phyloP scores from a whole-genome alignment of 2,329 filamentous ascomycete genomes.

The Alternaria arborescens region DNA sequence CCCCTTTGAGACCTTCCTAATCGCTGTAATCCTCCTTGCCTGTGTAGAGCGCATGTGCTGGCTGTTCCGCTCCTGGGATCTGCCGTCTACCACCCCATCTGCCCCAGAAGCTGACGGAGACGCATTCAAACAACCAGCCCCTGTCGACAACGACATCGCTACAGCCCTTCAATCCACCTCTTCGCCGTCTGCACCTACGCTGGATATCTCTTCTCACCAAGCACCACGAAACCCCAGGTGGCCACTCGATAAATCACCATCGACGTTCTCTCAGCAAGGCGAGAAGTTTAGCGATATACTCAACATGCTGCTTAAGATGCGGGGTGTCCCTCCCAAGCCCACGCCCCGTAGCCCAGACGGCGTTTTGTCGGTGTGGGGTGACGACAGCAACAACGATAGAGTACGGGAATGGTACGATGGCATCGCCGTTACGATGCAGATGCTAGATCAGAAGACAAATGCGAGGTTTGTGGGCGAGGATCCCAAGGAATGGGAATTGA shows the following conservation, averaged over 20 bases:
- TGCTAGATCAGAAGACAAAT: slow-evolving; percentile 40
- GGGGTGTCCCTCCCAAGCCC: slow-evolving; percentile 56
- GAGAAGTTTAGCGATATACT: slow-evolving; percentile 67
- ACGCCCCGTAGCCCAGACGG: slow-evolving; percentile 42
- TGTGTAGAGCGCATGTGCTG: slow-evolving; percentile 68
- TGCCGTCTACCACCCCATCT: slow-evolving; percentile 9
- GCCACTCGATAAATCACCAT: slow-evolving; percentile 63
- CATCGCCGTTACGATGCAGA: slow-evolving; percentile 38
- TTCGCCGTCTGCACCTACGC: slow-evolving; percentile 8
- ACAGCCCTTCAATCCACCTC: slow-evolving; percentile 33
- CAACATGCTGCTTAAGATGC: slow-evolving; percentile 67
- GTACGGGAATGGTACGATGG: slow-evolving; percentile 49
- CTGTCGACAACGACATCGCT: slow-evolving; percentile 31
- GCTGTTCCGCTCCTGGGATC: slow-evolving; percentile 64
- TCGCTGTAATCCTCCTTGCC: slow-evolving; percentile 65
- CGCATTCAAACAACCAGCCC: slow-evolving; percentile 5
- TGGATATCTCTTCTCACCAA: slow-evolving; percentile 14
- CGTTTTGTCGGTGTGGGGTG: slow-evolving; percentile 46
- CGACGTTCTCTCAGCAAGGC: slow-evolving; percentile 63
- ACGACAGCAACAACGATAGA: slow-evolving; percentile 39
- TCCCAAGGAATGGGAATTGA: slow-evolving; percentile 49
- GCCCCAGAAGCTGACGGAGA: slow-evolving; percentile 5
- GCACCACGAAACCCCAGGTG: slow-evolving; percentile 50
- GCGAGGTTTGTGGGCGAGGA: slow-evolving; percentile 43
- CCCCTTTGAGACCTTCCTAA: slow-evolving; percentile 67